Base-by-base conservation (phyloP, 2,329 filamentous ascomycete genomes). In the Penicillium sp. region DNA sequence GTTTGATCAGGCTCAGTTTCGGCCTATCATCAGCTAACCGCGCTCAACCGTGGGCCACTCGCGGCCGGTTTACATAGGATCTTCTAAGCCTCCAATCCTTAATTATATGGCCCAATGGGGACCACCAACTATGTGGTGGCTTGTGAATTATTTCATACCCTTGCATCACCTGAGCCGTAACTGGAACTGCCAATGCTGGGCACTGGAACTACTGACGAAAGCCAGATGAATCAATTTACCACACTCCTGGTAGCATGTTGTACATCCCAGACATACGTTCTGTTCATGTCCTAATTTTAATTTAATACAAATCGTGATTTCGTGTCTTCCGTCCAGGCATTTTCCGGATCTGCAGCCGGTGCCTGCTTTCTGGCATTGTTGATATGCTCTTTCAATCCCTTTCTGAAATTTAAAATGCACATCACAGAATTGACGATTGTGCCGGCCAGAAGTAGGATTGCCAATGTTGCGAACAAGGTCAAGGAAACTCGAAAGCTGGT, bases 401-500 rank as follows among this genome's bases (percentile, higher is more conserved):
- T 63, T 12, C 54, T 50, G 22, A 63, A 63, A 23, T 61, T 62
- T 15, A 55, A 9, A 12, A 63, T 62, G 46, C 61, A 63, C 42
- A 56, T n/a, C 29, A 61, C 50, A 12, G 56, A 57, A 31, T 56
- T 62, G 35, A 54, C 35, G 4, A 61, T 5, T 2, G 61, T 62
- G 15, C 53, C 9, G 11, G 9, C 18, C 12, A 63, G 53, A 43
- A 63, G 35, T 3, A 62, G 23, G 3, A 58, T 49, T 8, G 59
- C 60, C 7, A 61, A 29, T 23, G 33, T 22, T 4, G 60, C 51
- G 6, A 63, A 63, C 23, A 63, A 40, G 7, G 59, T 60, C 33
- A 63, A 33, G 15, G 61, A 63, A 11, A 57, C 53, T 14, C 53
- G 43, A 37, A 57, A 60, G 14, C 53, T 50, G n/a, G 51, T 41